Evolutionary conservation across 2,329 filamentous ascomycete species (phyloP).

Genomic region (Fusarium goolgardi): DNA sequence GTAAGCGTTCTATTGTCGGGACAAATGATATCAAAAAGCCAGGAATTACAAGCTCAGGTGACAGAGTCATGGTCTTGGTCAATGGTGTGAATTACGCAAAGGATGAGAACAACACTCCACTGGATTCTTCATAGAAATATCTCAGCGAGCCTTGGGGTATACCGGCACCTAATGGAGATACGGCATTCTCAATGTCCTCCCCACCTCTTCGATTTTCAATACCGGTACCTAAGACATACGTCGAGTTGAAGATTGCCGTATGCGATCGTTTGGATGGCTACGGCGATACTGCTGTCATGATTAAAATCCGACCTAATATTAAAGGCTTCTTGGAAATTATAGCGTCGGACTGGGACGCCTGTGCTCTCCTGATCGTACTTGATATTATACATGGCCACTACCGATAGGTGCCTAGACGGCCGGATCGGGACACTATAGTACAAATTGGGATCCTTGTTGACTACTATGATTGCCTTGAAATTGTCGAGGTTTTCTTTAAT

Average conservation of each 20-base stretch:
- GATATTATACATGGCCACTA: background rate
- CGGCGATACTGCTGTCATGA: background rate
- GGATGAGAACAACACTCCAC: background rate
- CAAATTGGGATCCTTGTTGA: background rate
- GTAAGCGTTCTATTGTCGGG: background rate
- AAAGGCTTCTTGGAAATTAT: background rate
- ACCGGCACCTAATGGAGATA: background rate
- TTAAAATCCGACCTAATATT: background rate
- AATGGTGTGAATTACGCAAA: background rate
- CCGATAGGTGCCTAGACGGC: fast-evolving
- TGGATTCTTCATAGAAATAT: background rate
- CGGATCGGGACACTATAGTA: background rate
- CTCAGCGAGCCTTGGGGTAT: background rate
- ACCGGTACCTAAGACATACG: background rate
- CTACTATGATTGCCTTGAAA: background rate
- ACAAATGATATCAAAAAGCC: background rate
- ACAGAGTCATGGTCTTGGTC: background rate
- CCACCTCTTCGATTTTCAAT: background rate
- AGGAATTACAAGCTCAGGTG: background rate
- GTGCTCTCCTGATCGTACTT: background rate
- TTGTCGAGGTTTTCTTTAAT: background rate
- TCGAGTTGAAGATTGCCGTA: background rate
- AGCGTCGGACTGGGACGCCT: background rate
- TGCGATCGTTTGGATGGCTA: background rate
- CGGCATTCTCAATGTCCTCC: background rate